Conservation (phyloP, 1,139 yeast species). For the Yamadazyma trypodendri region DNA sequence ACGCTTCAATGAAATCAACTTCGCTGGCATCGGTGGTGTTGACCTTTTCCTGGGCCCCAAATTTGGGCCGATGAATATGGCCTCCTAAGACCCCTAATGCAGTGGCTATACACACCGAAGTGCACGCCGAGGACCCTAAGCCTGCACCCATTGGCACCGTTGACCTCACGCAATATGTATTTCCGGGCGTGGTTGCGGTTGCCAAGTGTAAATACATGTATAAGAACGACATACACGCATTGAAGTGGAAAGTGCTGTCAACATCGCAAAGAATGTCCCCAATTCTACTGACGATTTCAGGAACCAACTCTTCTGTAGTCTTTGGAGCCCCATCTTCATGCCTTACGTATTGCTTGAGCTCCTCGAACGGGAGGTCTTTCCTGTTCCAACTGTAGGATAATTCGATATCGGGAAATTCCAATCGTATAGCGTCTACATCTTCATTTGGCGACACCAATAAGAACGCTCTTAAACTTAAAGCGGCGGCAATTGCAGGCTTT, state of each 20-base stretch:
- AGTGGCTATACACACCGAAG: conserved; percentile 80
- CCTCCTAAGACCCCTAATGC: conserved; percentile 68
- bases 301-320: conserved; percentile 56
- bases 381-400: conserved; percentile 64
- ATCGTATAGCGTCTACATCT: conserved; percentile 41
- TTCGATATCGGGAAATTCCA: conserved; percentile 83
- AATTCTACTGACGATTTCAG: conserved; percentile 54
- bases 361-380: conserved; percentile 60
- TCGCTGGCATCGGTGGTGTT: conserved; percentile 39
- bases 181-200: conserved; percentile 43
- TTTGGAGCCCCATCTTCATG: conserved; percentile 31
- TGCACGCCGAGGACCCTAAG: conserved; percentile 90
- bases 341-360: conserved; percentile 25
- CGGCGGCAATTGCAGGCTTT: conserved; percentile 91
- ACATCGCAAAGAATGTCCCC: conserved; percentile 44
- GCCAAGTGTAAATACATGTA: conserved; percentile 70
- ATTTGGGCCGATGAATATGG: conserved; percentile 39
- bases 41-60: conserved; percentile 29
- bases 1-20: conserved; percentile 65
- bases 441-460: conserved; percentile 54
- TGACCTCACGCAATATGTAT: conserved; percentile 67
- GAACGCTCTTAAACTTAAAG: conserved; percentile 79
- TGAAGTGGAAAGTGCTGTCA: conserved; percentile 60
- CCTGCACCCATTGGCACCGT: conserved; percentile 97
- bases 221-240: conserved; percentile 84